A percentile compares a stretch with the other conserved stretches of the same genome.
These are phyloP conservation scores for Pilasporangium apinafurcum DNA, from an alignment of 352 stramenopile species.

Conservation along the genomic window DNA sequence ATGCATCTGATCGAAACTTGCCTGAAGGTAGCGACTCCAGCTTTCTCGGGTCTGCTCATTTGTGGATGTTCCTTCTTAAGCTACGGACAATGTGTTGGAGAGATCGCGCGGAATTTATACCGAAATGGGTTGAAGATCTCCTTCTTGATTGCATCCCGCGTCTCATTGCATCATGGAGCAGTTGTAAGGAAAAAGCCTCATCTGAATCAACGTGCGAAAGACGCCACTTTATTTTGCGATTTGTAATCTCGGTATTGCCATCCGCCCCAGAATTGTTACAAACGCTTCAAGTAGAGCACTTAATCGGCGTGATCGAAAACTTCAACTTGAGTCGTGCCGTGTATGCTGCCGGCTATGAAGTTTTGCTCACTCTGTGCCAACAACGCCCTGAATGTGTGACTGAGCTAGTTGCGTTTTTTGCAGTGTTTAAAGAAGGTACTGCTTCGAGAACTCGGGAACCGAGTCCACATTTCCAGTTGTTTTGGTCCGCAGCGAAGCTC, in stretches of 20 bases:
- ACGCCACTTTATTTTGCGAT: slow-evolving; percentile 1
- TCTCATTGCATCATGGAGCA: too few relatives aligned
- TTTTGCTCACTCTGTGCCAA: slow-evolving; percentile 4
- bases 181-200: too few relatives aligned
- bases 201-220: neutral
- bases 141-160: too few relatives aligned
- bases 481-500: neutral
- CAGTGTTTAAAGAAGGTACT: neutral
- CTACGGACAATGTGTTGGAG: slow-evolving; percentile 5
- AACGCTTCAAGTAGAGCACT: neutral
- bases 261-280: neutral
- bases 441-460: neutral
- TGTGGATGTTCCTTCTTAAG: slow-evolving; percentile 20
- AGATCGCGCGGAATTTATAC: neutral
- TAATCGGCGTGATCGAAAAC: slow-evolving; percentile 1
- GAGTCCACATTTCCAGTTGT: neutral
- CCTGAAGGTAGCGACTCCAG: slow-evolving; percentile 13
- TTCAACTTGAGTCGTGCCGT: neutral
- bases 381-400: neutral
- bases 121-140: too few relatives aligned
- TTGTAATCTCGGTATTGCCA: neutral
- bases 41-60: slow-evolving; percentile 15
- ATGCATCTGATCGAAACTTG: slow-evolving; percentile 6
- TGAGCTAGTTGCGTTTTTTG: slow-evolving; percentile 1
- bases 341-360: slow-evolving; percentile 2